Evolutionary conservation across 257 asterid genomes (phyloP).

Genomic region (Cruciata laevipes): DNA sequence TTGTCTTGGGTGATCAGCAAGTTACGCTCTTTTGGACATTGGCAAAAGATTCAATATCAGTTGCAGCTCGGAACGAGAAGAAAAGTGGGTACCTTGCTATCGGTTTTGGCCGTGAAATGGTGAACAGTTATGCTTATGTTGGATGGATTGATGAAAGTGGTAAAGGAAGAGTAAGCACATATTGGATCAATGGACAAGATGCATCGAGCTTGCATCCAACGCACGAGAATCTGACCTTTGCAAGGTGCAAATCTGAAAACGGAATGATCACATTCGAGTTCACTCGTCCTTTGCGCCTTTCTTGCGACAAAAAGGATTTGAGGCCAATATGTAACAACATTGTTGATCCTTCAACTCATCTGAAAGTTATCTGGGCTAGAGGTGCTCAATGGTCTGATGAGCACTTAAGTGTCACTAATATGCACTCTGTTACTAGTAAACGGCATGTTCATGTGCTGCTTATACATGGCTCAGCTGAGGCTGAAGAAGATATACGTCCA

Average conservation of each 20-base stretch:
- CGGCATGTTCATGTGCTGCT: conserved; percentile 81
- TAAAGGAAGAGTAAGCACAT: conserved; percentile 75
- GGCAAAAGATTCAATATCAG: conserved; percentile 67
- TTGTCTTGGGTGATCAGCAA: conserved; percentile 93
- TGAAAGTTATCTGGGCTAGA: conserved; percentile 93
- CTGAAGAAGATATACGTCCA: conserved; percentile 92
- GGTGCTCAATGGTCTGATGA: conserved; percentile 89
- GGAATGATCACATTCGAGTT: conserved; percentile 90
- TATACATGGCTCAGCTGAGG: conserved; percentile 87
- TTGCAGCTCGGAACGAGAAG: conserved; percentile 93
- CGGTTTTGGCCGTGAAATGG: conserved; percentile 90
- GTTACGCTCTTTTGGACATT: conserved; percentile 93
- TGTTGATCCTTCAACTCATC: conserved; percentile 77
- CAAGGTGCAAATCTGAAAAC: conserved; percentile 91
- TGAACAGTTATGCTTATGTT: conserved; percentile 76
- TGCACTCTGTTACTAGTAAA: conserved; percentile 88
- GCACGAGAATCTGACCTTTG: conserved; percentile 73
- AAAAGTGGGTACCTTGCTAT: conserved; percentile 95
- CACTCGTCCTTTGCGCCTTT: conserved; percentile 79
- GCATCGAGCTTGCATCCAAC: conserved; percentile 67
- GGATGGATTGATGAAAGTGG: conserved; percentile 88
- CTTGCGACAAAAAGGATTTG: conserved; percentile 35
- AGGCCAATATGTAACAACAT: conserved; percentile 82
- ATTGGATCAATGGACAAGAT: conserved; percentile 80
- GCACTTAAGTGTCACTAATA: conserved; percentile 66